Percentiles rank a stretch among this genome's conserved stretches.
Conservation (phyloP, 108 stramenopile genomes). For the Conticribra weissflogii region DNA sequence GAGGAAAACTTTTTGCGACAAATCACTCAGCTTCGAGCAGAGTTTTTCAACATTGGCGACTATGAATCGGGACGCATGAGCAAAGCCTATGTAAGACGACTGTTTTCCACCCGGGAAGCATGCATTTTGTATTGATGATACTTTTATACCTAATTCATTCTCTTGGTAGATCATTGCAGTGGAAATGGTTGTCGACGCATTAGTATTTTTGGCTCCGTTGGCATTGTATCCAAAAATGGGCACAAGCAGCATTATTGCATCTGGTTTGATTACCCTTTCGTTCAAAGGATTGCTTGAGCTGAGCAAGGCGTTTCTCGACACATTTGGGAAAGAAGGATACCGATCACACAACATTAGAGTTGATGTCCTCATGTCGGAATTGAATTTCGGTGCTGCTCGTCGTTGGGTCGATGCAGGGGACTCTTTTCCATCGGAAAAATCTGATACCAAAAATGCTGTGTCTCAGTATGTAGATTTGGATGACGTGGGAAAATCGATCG, state of each 20-base stretch:
- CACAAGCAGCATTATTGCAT: slow-evolving; percentile 43
- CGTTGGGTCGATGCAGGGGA: slow-evolving; percentile 63
- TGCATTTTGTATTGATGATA: too few species aligned
- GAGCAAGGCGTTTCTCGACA: slow-evolving; percentile 64
- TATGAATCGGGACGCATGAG: slow-evolving; percentile 64
- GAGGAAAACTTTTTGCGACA: slow-evolving; percentile 57
- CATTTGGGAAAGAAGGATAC: slow-evolving; percentile 63
- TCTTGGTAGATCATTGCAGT: too few species aligned
- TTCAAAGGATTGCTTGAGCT: slow-evolving; percentile 60
- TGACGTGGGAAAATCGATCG: too few species aligned
- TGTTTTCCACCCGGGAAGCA: too few species aligned
- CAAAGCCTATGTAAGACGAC: slow-evolving; percentile 70
- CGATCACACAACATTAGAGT: slow-evolving; percentile 61
- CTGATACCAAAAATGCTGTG: too few species aligned
- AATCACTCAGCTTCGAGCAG: slow-evolving; percentile 51
- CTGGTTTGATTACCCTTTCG: slow-evolving; percentile 52
- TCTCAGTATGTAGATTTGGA: too few species aligned
- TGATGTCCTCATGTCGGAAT: slow-evolving; percentile 68
- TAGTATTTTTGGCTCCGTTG: slow-evolving; percentile 52
- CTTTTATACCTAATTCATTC: too few species aligned
- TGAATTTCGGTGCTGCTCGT: slow-evolving; percentile 66
- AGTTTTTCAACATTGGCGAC: slow-evolving; percentile 63
- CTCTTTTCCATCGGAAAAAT: slow-evolving; percentile 35
- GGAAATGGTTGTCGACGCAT: slow-evolving; percentile 61
- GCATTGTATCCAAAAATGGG: slow-evolving; percentile 58